Evolutionary conservation across 805 yeast species (phyloP), one percentile per base, ranked within the genome.

Genomic region (Isabelozyma heimii): DNA sequence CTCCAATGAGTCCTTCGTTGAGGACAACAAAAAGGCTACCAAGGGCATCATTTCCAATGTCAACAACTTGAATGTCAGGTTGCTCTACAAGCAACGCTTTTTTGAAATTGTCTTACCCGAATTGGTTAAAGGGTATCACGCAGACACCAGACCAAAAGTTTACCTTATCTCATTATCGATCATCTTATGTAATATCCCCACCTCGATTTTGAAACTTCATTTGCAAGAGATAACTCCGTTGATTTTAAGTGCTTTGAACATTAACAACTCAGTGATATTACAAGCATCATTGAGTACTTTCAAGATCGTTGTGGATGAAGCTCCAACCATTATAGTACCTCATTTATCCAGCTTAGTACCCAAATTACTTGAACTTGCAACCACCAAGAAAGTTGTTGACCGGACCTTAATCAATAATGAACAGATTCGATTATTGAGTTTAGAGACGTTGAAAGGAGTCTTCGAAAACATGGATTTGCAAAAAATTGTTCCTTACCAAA

Each of bases 31-130:
- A 26, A 49, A 45, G 13, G 59, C 57, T 30, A 56, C 58, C 38
- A 52, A 53, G 13, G 74, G 61, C 55, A 63, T 59, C 37, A 75
- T 70, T 6, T 76, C 76, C 26, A 70, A 70, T n/a, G 79, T 77
- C 1, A 63, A 63, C 52, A 82, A 82, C 52, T 75, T 87, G 47
- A 81, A 84, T 50, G 79, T 86, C 15, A 79, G 87, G 50, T 65
- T 80, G 42, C 73, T 94, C 20, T 89, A 87, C 75, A 90, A 90
- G 61, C 99, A 94, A 60, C 84, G 84, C 53, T 75, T 89, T 24
- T 89, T 90, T 61, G 81, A 82, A 50, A 67, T 74, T 8, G 69
- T 83, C 1, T 73, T 89, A 5, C 87, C 87, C 0, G 65, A 62
- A 28, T 62, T 90, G 30, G 80, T 86, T 7, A 61, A 66, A 0